A percentile compares a stretch with the other conserved stretches of the same genome.
Conservation (phyloP, 2,329 filamentous ascomycete genomes). For the Aspergillus pseudoglaucus region DNA sequence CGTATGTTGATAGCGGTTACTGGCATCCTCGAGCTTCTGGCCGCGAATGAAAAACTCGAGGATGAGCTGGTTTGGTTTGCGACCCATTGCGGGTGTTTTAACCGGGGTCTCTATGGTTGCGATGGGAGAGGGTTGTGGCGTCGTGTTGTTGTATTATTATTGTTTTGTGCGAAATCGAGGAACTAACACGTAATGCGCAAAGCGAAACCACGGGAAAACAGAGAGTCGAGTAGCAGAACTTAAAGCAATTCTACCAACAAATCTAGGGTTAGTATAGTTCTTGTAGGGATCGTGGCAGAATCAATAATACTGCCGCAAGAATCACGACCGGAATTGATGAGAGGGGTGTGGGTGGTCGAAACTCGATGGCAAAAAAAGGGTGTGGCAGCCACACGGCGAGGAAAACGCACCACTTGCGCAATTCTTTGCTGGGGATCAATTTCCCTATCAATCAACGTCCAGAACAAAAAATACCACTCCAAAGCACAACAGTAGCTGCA, state of each 20-base stretch:
- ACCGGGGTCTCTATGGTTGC: not conserved
- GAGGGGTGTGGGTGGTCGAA: constrained; percentile 3
- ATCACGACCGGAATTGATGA: not conserved
- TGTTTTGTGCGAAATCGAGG: not conserved
- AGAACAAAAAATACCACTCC: not conserved
- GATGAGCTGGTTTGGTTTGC: constrained; percentile 77
- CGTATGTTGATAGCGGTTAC: constrained; percentile 86
- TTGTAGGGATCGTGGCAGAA: not conserved
- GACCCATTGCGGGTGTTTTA: constrained; percentile 56
- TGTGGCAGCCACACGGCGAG: not conserved
- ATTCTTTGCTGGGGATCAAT: too few species aligned
- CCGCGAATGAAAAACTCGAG: constrained; percentile 84
- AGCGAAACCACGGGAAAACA: not conserved
- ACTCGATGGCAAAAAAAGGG: constrained; percentile 16
- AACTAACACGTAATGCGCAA: not conserved
- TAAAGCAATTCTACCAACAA: not conserved
- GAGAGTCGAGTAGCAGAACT: not conserved
- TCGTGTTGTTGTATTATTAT: not conserved
- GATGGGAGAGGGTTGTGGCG: not conserved
- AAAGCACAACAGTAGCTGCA: not conserved
- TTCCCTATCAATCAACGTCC: not conserved
- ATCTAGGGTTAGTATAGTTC: not conserved
- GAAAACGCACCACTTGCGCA: not conserved
- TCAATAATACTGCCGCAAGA: not conserved
- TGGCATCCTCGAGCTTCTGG: constrained; percentile 77